Evolutionary conservation across 495 filamentous ascomycete genomes (phyloP).

Genomic region (Achaetomiella virescens): DNA sequence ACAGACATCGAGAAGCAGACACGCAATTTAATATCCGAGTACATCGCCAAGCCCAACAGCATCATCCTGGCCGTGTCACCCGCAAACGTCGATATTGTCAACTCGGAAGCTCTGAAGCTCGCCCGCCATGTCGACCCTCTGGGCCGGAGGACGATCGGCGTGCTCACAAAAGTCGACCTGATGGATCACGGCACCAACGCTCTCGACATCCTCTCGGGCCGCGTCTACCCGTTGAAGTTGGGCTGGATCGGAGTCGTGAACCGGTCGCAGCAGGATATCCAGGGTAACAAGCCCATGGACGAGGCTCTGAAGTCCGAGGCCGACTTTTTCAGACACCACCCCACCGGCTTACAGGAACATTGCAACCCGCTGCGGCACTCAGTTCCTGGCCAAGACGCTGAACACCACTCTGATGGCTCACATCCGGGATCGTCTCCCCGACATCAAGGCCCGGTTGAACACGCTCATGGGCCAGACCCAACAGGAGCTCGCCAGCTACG

Average conservation of each 20-base stretch:
- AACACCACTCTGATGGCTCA: conserved; percentile 94
- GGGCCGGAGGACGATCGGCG: conserved; percentile 90
- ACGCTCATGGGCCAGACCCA: conserved; percentile 99
- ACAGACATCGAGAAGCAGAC: conserved; percentile 99
- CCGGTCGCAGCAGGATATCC: conserved; percentile 96
- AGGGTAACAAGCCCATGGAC: conserved; percentile 82
- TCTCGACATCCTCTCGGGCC: conserved; percentile 89
- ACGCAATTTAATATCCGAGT: conserved; percentile 91
- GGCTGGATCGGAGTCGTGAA: conserved; percentile 99
- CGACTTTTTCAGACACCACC: conserved; percentile 96
- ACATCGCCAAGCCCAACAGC: conserved; percentile 98
- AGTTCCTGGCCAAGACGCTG: conserved; percentile 89
- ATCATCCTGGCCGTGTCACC: conserved; percentile 96
- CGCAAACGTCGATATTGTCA: conserved; percentile 96
- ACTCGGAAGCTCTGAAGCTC: conserved; percentile 95
- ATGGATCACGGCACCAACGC: conserved; percentile 99
- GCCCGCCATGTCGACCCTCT: conserved; percentile 95
- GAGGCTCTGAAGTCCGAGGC: conserved; percentile 85
- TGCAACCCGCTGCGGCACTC: conserved; percentile 87
- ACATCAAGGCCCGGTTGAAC: conserved; percentile 96
- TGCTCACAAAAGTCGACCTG: conserved; percentile 93
- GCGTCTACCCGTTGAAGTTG: conserved; percentile 94
- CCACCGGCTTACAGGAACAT: conserved; percentile 97
- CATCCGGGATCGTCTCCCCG: conserved; percentile 89
- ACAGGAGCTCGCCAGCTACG: conserved; percentile 96